Percentiles rank a stretch among this genome's conserved stretches.
phyloP scores from a whole-genome alignment of 306 rosid species.

The Bauhinia variegata region DNA sequence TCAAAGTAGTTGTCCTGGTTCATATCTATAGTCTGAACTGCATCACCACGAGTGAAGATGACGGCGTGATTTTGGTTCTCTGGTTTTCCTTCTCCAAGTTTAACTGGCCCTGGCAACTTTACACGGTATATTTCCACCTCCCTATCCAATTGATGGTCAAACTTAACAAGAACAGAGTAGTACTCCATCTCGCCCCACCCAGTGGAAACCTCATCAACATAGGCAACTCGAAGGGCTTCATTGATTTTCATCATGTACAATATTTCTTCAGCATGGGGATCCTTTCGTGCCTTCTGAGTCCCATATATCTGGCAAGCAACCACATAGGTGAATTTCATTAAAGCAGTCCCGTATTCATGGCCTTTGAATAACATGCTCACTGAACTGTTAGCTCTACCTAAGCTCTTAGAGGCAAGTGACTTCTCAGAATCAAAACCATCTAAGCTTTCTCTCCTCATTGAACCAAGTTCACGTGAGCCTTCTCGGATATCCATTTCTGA shows the following conservation, averaged over 20 bases:
- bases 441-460: conserved; percentile 61
- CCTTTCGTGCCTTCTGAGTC: conserved; percentile 80
- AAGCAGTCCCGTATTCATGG: conserved; percentile 88
- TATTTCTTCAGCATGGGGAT: conserved; percentile 79
- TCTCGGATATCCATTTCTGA: conserved; percentile 92
- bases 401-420: conserved; percentile 53
- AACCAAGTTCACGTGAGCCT: conserved; percentile 78
- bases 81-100: conserved; percentile 94
- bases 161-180: conserved; percentile 85
- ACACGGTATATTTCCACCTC: conserved; percentile 86
- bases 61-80: conserved; percentile 93
- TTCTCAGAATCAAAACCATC: conserved; percentile 50
- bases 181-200: conserved; percentile 70
- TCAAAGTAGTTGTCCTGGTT: conserved; percentile 94
- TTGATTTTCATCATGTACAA: conserved; percentile 68
- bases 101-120: conserved; percentile 85
- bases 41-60: conserved; percentile 95
- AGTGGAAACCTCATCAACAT: conserved; percentile 73
- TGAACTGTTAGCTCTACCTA: conserved; percentile 72
- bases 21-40: conserved; percentile 91
- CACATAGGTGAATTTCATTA: conserved; percentile 92
- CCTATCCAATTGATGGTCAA: conserved; percentile 62
- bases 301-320: conserved; percentile 97
- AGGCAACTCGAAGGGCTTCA: conserved; percentile 85
- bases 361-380: conserved; percentile 76